phyloP scores from a whole-genome alignment of 805 yeast genomes.

The Saccharomycopsis babjevae region DNA sequence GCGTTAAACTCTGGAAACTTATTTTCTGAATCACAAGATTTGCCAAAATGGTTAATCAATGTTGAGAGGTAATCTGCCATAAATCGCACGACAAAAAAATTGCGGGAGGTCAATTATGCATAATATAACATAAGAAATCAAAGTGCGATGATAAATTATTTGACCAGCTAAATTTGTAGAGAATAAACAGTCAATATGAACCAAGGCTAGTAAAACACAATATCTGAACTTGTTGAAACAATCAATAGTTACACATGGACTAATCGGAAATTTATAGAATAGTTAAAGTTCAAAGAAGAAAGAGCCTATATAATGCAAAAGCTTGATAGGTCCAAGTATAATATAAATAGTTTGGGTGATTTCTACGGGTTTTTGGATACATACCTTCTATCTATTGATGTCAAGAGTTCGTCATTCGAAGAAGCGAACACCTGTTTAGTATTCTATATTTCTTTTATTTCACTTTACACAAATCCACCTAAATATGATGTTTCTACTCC shows the following conservation, averaged over 20 bases:
- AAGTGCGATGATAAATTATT: too few relatives aligned
- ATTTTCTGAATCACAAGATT: not conserved
- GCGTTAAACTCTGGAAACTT: not conserved
- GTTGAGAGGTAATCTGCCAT: not conserved
- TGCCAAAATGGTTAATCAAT: not conserved
- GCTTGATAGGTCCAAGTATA: constrained; percentile 9
- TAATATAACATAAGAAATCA: too few relatives aligned
- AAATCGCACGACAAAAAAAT: too few relatives aligned
- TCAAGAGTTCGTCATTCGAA: constrained; percentile 6
- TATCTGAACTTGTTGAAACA: too few relatives aligned
- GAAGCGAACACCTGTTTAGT: constrained; percentile 11
- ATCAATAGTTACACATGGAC: not conserved
- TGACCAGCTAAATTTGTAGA: not conserved
- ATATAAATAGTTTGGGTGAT: constrained; percentile 10
- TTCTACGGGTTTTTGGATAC: constrained; percentile 11
- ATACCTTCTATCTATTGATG: constrained; percentile 7
- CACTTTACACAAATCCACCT: constrained; percentile 11
- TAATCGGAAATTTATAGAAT: not conserved
- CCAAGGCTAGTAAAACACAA: not conserved
- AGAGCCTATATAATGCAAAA: not conserved
- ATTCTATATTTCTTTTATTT: constrained; percentile 14
- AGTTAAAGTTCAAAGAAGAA: not conserved
- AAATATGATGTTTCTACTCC: constrained; percentile 1
- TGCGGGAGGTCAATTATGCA: too few relatives aligned
- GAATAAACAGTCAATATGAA: not conserved